Conservation (phyloP, 495 filamentous ascomycete species). For the Talaromyces adpressus region DNA sequence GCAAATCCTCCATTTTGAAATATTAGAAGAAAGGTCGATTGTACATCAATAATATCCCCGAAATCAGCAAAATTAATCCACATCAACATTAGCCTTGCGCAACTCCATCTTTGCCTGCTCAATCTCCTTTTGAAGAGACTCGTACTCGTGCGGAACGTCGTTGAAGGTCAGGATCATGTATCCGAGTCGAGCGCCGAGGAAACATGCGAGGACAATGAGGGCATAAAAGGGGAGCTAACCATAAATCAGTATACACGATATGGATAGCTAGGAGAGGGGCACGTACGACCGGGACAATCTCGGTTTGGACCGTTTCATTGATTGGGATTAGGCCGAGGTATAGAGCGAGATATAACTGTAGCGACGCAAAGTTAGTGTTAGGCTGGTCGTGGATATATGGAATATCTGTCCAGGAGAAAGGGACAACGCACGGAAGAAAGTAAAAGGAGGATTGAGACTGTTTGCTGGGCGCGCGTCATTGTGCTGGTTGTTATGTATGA, state of each 20-base stretch:
- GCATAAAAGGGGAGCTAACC: conserved; percentile 85
- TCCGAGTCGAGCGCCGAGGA: conserved; percentile 85
- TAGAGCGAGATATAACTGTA: conserved; percentile 77
- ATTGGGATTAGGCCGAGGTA: conserved; percentile 83
- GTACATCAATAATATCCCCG: neutral
- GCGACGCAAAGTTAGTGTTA: conserved; percentile 8
- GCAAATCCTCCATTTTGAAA: neutral
- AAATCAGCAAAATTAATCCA: conserved; percentile 32
- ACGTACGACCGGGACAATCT: conserved; percentile 48
- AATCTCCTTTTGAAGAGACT: conserved; percentile 71
- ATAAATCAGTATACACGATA: neutral
- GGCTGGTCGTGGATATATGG: neutral
- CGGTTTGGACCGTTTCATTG: conserved; percentile 52
- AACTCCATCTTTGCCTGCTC: conserved; percentile 43
- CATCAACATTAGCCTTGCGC: conserved; percentile 41
- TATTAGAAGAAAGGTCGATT: neutral
- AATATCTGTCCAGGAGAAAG: neutral
- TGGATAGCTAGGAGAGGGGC: conserved; percentile 5
- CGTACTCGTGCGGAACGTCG: conserved; percentile 86
- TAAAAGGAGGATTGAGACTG: conserved; percentile 76
- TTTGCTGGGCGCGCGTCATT: conserved; percentile 95
- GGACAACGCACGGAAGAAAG: conserved; percentile 67
- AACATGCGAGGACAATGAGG: conserved; percentile 86
- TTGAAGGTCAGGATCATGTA: conserved; percentile 92
- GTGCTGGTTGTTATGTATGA: neutral